Base-by-base conservation (phyloP, 495 filamentous ascomycete species). In the Neurospora cerealis region DNA sequence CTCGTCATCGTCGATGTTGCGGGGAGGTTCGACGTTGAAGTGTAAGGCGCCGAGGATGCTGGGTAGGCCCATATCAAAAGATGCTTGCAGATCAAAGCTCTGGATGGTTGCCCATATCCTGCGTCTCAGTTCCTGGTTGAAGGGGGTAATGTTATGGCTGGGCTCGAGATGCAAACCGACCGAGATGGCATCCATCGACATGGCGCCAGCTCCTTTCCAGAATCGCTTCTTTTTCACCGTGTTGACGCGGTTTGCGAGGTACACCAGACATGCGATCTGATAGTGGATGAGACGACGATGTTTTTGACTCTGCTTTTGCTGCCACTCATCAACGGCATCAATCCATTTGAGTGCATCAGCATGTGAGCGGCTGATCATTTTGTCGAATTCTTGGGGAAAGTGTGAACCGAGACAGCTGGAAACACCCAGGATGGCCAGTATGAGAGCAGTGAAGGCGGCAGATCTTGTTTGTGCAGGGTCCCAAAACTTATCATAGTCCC, bases 101-200 rank as follows among this genome's bases (percentile, higher is more conserved):
- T 89, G 79, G 32, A 91, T 87, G 3, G 88, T 90, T 0, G 83
- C 85, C 90, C 90, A 92, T n/a, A 92, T 86, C 32, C 90, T 81
- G 70, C 89, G 80, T 38, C 89, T 85, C 88, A 91, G 89, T 78
- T 92, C 90, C 75, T 87, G 87, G 73, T 86, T 88, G 76, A 89
- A 91, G n/a, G 78, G 76, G 10, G 79, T 81, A 38, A 81, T 79
- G 42, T 78, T 80, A 73, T 78, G 75, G 70, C 77, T 77, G 0
- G 87, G 85, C 44, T 89, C 87, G 9, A 86, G 77, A 74, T 91
- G 87, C 4, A 90, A 79, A 0, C 88, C 89, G 75, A 89, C 88
- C 10, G 82, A 80, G 44, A 90, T 82, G 70, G 86, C 88, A 72
- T 88, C 85, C 75, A 87, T 86, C 38, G 89, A 82, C 75, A 91